Base-by-base conservation (phyloP, 345 rosid species). In the Bruguiera sexangula region DNA sequence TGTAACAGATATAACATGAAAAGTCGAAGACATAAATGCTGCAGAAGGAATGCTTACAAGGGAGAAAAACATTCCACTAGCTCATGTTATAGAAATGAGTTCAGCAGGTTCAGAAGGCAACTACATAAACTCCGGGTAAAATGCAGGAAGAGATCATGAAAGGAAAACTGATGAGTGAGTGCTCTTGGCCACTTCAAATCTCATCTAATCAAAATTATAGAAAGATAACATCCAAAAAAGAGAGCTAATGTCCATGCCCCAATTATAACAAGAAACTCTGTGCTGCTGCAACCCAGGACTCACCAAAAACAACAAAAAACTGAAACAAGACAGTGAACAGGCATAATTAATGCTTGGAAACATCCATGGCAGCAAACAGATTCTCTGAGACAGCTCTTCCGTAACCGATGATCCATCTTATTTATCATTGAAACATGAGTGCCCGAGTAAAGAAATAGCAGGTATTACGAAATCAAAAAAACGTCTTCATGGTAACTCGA, bases 161-260 rank as follows among this genome's bases (percentile, higher is more conserved):
- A 66, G 55, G 69, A 72, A 63, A 79, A 69, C 67, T 52, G 79
- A 75, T 68, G 81, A 74, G 82, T 43, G 68, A 76, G 84, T 85
- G 84, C 81, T 81, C 75, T 34, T 63, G 76, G 79, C 86, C 85
- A 65, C 86, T 75, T 66, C 86, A 75, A 71, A 73, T 21, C 85
- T 59, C 86, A 85, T 79, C 85, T 46, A 59, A 61, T 50, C 73
- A 56, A 62, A 58, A 77, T 63, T 30, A 74, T 24, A 54, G n/a
- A 65, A 57, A 37, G 63, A 76, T 52, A 67, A 53, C 63, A 48
- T 68, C 60, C 60, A 55, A 21, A 8, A 2, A 21, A 8, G 0
- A 8, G 8, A 10, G 34, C 43, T 55, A 9, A 27, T 54, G 68
- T 68, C 69, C 70, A 62, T 69, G 65, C 21, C 75, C 54, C 30